Evolutionary conservation across 805 yeast genomes (phyloP).

Genomic region (Saturnispora mendoncae): DNA sequence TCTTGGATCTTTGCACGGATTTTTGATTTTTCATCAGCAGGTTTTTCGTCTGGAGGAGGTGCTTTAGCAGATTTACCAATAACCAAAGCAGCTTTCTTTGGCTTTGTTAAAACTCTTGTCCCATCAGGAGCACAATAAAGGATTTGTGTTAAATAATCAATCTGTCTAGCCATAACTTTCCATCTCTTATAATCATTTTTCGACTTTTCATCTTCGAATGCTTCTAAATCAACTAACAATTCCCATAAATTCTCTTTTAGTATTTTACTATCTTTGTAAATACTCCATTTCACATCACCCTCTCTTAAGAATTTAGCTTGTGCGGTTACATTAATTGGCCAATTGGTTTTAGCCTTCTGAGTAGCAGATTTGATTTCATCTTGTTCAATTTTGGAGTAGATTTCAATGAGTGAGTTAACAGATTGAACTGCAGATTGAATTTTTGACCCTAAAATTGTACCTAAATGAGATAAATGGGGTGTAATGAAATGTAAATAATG

Average conservation of each 20-base stretch:
- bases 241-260: constrained; percentile 39
- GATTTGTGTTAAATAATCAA: constrained; percentile 36
- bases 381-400: constrained; percentile 34
- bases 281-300: constrained; percentile 36
- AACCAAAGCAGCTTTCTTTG: neutral
- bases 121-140: constrained; percentile 9
- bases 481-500: constrained; percentile 40
- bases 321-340: constrained; percentile 38
- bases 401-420: constrained; percentile 35
- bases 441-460: constrained; percentile 41
- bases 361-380: constrained; percentile 32
- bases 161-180: constrained; percentile 37
- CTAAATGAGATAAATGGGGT: constrained; percentile 46
- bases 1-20: constrained; percentile 39
- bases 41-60: constrained; percentile 25
- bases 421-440: constrained; percentile 40
- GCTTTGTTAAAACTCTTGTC: neutral
- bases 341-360: constrained; percentile 41
- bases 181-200: constrained; percentile 44
- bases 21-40: constrained; percentile 33
- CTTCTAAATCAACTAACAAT: constrained; percentile 44
- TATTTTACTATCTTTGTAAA: constrained; percentile 43
- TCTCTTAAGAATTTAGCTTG: constrained; percentile 22
- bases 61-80: constrained; percentile 3
- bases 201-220: constrained; percentile 4